These are phyloP conservation scores for Herpotrichia juniperi DNA, from an alignment of 2,329 filamentous ascomycete genomes.

Conservation along the genomic window DNA sequence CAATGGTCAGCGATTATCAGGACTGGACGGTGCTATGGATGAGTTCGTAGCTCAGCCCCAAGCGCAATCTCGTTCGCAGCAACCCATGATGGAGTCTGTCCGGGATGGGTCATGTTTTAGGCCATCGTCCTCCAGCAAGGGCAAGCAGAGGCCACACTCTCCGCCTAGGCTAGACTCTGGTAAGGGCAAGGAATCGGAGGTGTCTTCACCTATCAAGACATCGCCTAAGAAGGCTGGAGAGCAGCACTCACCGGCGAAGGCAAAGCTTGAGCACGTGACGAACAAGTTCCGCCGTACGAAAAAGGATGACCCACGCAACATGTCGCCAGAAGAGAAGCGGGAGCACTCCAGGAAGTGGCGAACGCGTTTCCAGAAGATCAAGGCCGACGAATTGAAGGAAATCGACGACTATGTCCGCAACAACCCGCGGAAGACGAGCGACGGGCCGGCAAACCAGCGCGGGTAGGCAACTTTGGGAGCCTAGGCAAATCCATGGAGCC, in stretches of 20 bases:
- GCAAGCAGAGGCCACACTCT: slow-evolving; percentile 39
- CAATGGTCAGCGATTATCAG: slow-evolving; percentile 35
- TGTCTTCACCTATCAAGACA: slow-evolving; percentile 31
- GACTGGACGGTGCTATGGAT: slow-evolving; percentile 47
- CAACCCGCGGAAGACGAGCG: slow-evolving; percentile 2
- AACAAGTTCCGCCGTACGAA: slow-evolving; percentile 50
- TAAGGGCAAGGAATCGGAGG: slow-evolving; percentile 18
- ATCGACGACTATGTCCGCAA: slow-evolving; percentile 4
- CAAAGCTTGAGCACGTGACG: slow-evolving; percentile 54
- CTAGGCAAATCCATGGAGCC: too few relatives aligned
- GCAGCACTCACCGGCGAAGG: slow-evolving; percentile 53
- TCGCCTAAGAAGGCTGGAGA: slow-evolving; percentile 46
- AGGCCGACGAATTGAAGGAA: slow-evolving; percentile 7
- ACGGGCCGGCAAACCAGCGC: background rate
- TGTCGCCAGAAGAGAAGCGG: slow-evolving; percentile 46
- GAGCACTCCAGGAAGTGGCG: slow-evolving; percentile 44
- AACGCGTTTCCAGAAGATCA: slow-evolving; percentile 42
- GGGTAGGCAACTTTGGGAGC: too few relatives aligned
- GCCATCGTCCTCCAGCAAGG: slow-evolving; percentile 28
- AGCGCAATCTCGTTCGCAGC: slow-evolving; percentile 7
- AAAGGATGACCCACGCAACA: slow-evolving; percentile 41
- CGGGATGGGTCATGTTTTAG: slow-evolving; percentile 40
- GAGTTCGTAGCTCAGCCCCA: slow-evolving; percentile 35
- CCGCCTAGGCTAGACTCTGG: slow-evolving; percentile 22
- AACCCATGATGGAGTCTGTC: slow-evolving; percentile 14